Percentiles rank a stretch among this genome's conserved stretches.
These are phyloP conservation scores for Trichosanthes truncata DNA, from an alignment of 306 rosid genomes.

Conservation along the genomic window DNA sequence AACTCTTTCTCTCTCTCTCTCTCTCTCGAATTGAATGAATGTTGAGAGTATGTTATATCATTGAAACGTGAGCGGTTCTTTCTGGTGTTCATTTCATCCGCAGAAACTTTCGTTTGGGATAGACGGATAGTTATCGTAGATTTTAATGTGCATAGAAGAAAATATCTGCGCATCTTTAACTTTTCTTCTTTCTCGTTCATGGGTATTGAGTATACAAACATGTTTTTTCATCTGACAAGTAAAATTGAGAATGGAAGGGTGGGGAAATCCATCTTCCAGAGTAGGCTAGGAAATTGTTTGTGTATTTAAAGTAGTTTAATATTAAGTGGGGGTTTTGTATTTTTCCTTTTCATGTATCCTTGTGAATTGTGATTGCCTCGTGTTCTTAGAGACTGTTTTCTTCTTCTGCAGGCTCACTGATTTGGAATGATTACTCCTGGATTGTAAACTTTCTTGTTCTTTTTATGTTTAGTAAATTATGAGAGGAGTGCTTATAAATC, in stretches of 20 bases:
- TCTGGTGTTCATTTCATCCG: background rate
- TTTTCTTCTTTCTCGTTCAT: background rate
- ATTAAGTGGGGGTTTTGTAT: background rate
- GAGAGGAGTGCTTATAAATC: conserved; percentile 11
- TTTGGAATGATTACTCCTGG: background rate
- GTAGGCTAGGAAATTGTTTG: background rate
- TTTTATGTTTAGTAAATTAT: conserved; percentile 5
- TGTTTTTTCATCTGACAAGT: background rate
- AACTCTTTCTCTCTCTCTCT: background rate
- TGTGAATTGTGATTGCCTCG: background rate
- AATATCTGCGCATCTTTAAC: background rate
- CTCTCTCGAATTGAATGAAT: background rate
- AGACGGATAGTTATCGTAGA: background rate
- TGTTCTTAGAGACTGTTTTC: background rate
- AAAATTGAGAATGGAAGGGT: background rate
- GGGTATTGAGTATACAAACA: background rate
- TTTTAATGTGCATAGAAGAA: background rate
- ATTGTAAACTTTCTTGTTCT: background rate
- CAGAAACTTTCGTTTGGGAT: background rate
- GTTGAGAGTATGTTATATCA: background rate
- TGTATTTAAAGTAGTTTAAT: background rate
- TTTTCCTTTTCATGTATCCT: too few relatives aligned
- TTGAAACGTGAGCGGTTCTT: background rate
- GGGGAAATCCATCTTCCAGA: background rate
- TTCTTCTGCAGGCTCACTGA: background rate